Base-by-base conservation (phyloP, 2,329 filamentous ascomycete genomes). In the Pestalotiopsis sp. region DNA sequence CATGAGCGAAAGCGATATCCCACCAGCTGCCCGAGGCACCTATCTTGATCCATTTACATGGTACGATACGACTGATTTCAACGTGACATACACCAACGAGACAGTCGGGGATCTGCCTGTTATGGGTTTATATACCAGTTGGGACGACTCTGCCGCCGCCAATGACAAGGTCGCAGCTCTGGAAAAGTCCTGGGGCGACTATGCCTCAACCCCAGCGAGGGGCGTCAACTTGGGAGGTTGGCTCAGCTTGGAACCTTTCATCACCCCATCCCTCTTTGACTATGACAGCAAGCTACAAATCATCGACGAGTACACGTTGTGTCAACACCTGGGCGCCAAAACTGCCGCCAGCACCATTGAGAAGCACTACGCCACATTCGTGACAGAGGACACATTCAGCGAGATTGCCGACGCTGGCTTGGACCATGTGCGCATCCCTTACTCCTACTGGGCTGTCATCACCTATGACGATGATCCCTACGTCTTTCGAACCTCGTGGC, bases 351-450 rank as follows among this genome's bases (percentile, higher is more conserved):
- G 84, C 3, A 92, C 87, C 0, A 82, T 98, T n/a, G 96, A 99
- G 79, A 87, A 93, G 69, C 96, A 99, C 80, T 99, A 99, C 81
- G 91, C 95, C 1, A 89, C 89, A 0, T 99, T 97, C 76, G 90
- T 98, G 58, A 95, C 89, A 0, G 94, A 97, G 77, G 84, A 92
- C 69, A 94, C 93, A 2, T 97, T 98, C 79, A 85, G 86, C 68
- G 92, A 95, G 56, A 98, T 99, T 69, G 90, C 90, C 63, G 91
- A 89, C 52, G 96, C 96, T 1, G 96, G 96, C 0, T 89, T 99
- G 61, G 96, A 99, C 78, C 96, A 99, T 78, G 93, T 99, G n/a
- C 92, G 96, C 67, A 98, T 99, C 67, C 94, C 93, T 0, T 98
- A 92, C 79, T 94, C 92, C 11, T 99, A 99, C 84, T 99, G 96